Evolutionary conservation across 106 monocot genomes (phyloP), one percentile per base, ranked within the genome.

Genomic region (Phalaenopsis equestris): DNA sequence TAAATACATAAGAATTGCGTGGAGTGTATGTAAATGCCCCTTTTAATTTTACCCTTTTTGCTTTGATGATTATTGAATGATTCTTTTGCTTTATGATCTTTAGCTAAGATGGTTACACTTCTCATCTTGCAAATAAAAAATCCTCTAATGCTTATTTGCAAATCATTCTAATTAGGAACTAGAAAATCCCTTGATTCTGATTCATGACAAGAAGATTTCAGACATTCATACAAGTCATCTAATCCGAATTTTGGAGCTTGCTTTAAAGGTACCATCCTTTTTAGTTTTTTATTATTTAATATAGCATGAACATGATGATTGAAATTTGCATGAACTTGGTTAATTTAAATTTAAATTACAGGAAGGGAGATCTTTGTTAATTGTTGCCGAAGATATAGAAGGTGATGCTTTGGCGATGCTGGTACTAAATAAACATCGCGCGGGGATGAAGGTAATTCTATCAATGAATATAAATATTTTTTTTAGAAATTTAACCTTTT

Each of bases 381-480:
- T 96, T 81, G 88, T 96, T 46, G 90, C 96, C 39, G 96, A 96
- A 82, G 93, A 96, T 90, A 48, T 93, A 30, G 93, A 96, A 79
- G 76, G 86, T 82, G 87, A 96, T 86, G 91, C 90, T 77, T 75
- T 96, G 55, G 75, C 96, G 30, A 88, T 83, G 79, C 90, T 96
- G 79, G 81, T 96, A 72, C 72, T 93, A 68, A 96, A 96, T 78
- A 96, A 93, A 80, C 96, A 84, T 81, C 93, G 88, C 80, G 88
- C 88, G 79, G 96, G 96, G 75, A 23, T 93, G 16, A 96, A 93
- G 91, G 96, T 96, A 86, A 55, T 37, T 21, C 41, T 48, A 12
- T 75, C 47, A 30, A 30, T 30, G 30, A 30, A 30, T 30, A 30
- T 30, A 30, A 30, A 30, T 30, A 30, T 30, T 30, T 30, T 30